These are phyloP conservation scores for Trebouxia gelatinosa DNA, from an alignment of 163 green algal genomes.

Conservation along the genomic window DNA sequence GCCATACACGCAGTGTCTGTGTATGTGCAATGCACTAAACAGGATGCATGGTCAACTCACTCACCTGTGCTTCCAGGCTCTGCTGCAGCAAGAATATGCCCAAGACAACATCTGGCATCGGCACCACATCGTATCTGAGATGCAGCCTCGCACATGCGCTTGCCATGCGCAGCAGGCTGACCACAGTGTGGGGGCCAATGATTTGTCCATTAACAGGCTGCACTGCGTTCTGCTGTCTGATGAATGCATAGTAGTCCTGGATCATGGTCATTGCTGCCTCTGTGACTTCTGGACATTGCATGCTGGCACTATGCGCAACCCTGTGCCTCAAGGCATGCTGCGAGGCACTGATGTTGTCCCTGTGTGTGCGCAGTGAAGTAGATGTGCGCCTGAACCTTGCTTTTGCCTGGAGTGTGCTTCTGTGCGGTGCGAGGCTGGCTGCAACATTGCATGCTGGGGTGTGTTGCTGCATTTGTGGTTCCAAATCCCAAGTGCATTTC, in stretches of 20 bases:
- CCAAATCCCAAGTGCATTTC: neutral
- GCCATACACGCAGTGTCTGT: neutral
- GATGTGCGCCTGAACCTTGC: too few species aligned
- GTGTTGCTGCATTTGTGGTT: neutral
- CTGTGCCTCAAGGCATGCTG: neutral
- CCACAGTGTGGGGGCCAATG: neutral
- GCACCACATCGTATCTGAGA: neutral
- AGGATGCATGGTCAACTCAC: too few species aligned
- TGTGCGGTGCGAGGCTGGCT: neutral
- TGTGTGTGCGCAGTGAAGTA: too few species aligned
- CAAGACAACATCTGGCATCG: slow-evolving; percentile 11
- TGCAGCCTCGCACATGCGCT: slow-evolving; percentile 10
- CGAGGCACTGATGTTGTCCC: neutral
- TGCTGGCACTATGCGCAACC: neutral
- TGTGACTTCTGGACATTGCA: neutral
- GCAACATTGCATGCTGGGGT: neutral
- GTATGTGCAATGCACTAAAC: too few species aligned
- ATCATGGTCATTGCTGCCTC: neutral
- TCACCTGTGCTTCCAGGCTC: slow-evolving; percentile 22
- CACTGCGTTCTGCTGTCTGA: neutral
- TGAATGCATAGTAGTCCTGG: slow-evolving; percentile 14
- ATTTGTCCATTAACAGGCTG: neutral
- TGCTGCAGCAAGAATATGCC: slow-evolving; percentile 3
- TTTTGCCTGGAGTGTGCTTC: neutral
- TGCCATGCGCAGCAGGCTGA: slow-evolving; percentile 11